These are phyloP conservation scores for Bjerkandera adusta DNA, from an alignment of 1,284 basidiomycete genomes.

Conservation along the genomic window DNA sequence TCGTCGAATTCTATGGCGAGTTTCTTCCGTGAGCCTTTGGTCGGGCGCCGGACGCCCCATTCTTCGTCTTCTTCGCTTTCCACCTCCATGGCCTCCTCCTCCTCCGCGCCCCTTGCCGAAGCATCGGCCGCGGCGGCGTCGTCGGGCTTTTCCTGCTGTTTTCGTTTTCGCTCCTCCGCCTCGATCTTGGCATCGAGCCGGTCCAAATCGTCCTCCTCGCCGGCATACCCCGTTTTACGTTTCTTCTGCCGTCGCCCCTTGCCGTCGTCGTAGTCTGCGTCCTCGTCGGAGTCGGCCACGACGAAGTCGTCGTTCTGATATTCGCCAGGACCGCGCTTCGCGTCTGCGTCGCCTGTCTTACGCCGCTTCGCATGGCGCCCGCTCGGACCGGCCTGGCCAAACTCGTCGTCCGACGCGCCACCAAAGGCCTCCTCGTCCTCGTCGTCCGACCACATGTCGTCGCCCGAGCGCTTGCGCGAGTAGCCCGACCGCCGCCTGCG, in stretches of 20 bases:
- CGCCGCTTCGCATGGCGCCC: conserved; percentile 39
- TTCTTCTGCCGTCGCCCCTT: conserved; percentile 29
- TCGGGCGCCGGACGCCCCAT: conserved; percentile 53
- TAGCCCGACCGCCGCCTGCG: conserved; percentile 35
- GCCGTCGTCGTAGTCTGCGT: conserved; percentile 33
- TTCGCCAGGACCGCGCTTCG: conserved; percentile 49
- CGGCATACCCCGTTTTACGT: conserved; percentile 41
- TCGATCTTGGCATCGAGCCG: conserved; percentile 63
- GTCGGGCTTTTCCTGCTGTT: conserved; percentile 31
- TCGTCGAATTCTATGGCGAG: conserved; percentile 59
- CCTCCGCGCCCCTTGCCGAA: conserved; percentile 20
- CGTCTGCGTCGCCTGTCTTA: conserved; percentile 36
- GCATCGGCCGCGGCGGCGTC: conserved; percentile 21
- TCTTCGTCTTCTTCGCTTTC: conserved; percentile 75
- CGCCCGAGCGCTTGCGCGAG: conserved; percentile 33
- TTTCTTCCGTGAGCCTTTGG: conserved; percentile 54
- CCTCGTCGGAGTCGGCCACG: conserved; percentile 73
- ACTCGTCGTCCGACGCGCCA: conserved; percentile 55
- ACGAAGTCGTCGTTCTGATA: conserved; percentile 84
- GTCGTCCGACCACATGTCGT: conserved; percentile 45
- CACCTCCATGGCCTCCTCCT: conserved; percentile 57
- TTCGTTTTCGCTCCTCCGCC: conserved; percentile 44
- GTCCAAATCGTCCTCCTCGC: conserved; percentile 63
- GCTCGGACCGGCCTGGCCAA: conserved; percentile 30
- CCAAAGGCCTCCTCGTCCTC: conserved; percentile 37